Conservation (phyloP, 1,284 basidiomycete genomes). For the Cryptococcus sp. region DNA sequence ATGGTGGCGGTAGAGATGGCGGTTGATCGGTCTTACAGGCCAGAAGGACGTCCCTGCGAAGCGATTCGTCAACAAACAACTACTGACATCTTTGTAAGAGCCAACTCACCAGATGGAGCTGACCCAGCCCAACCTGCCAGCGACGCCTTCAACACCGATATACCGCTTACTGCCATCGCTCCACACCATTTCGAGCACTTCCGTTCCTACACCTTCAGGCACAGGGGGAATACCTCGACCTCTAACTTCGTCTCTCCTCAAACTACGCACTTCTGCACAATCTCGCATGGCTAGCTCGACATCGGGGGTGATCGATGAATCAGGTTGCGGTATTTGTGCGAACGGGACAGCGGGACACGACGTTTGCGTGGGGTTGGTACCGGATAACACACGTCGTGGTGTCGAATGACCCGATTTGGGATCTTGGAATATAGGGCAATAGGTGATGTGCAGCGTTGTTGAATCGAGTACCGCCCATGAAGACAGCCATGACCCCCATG, state of each 20-base stretch:
- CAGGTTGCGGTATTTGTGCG: slow-evolving; percentile 29
- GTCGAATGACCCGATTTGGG: slow-evolving; percentile 23
- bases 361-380: slow-evolving; percentile 5
- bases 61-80: not conserved
- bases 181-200: slow-evolving; percentile 47
- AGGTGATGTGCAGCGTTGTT: slow-evolving; percentile 30
- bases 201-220: slow-evolving; percentile 41
- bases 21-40: slow-evolving; percentile 32
- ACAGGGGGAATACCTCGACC: slow-evolving; percentile 37
- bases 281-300: slow-evolving; percentile 39
- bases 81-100: not conserved
- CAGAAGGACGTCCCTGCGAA: slow-evolving; percentile 37
- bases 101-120: slow-evolving; percentile 46
- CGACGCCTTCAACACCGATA: slow-evolving; percentile 46
- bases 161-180: slow-evolving; percentile 40
- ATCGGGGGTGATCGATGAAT: slow-evolving; percentile 21
- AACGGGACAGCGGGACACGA: slow-evolving; percentile 29
- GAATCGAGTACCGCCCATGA: slow-evolving; percentile 37
- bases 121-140: slow-evolving; percentile 44
- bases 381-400: slow-evolving; percentile 23
- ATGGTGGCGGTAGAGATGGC: slow-evolving; percentile 29
- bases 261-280: slow-evolving; percentile 42
- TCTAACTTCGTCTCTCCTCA: slow-evolving; percentile 43
- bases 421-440: slow-evolving; percentile 33
- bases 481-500: slow-evolving; percentile 46